These are phyloP conservation scores for Cardamine occulta DNA, from an alignment of 345 rosid species.

Conservation along the genomic window DNA sequence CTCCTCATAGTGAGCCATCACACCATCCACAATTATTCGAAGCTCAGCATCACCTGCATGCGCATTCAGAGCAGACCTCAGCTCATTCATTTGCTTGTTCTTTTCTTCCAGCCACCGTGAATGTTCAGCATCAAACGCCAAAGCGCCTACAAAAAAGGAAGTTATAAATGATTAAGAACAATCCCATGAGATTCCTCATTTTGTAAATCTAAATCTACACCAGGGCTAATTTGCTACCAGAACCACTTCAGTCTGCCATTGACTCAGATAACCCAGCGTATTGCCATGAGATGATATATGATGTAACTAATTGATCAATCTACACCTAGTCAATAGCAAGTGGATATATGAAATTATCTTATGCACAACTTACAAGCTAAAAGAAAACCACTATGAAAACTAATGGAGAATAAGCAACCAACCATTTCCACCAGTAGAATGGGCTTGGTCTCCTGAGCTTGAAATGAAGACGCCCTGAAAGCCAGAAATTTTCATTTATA, in stretches of 20 bases:
- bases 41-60: slow-evolving; percentile 98
- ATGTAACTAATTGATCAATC: slow-evolving; percentile 18
- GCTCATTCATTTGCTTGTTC: slow-evolving; percentile 79
- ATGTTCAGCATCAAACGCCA: slow-evolving; percentile 96
- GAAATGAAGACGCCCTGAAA: slow-evolving; percentile 92
- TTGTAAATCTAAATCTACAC: not conserved
- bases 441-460: slow-evolving; percentile 93
- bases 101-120: slow-evolving; percentile 95
- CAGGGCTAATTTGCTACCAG: slow-evolving; percentile 12
- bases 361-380: slow-evolving; percentile 6
- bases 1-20: slow-evolving; percentile 92
- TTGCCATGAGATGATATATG: not conserved
- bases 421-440: slow-evolving; percentile 97
- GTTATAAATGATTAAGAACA: slow-evolving; percentile 21
- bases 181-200: slow-evolving; percentile 4
- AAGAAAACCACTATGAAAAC: not conserved
- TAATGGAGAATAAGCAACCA: slow-evolving; percentile 30
- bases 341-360: not conserved
- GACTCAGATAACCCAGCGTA: not conserved
- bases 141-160: slow-evolving; percentile 69
- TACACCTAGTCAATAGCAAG: slow-evolving; percentile 12
- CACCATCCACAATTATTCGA: slow-evolving; percentile 77
- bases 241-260: not conserved
- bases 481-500: not conserved
- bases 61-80: slow-evolving; percentile 88